Evolutionary conservation across 1,284 basidiomycete species (phyloP).

Genomic region (Stereum hirsutum): DNA sequence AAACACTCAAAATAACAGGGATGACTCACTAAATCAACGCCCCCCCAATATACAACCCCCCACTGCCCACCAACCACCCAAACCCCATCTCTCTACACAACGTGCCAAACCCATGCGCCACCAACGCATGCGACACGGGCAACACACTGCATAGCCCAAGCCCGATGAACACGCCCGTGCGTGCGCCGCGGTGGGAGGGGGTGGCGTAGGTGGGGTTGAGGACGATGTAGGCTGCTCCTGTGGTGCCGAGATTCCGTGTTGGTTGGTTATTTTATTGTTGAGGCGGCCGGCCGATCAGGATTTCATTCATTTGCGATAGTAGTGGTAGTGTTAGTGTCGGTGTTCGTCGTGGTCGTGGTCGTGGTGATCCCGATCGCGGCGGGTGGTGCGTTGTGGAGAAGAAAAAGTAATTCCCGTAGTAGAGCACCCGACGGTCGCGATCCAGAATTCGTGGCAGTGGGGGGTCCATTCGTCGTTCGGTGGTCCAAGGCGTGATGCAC

Average conservation of each 20-base stretch:
- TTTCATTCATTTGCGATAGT: too few relatives aligned
- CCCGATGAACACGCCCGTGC: conserved; percentile 75
- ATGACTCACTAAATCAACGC: conserved; percentile 74
- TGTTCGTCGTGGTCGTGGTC: neutral
- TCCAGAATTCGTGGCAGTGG: too few relatives aligned
- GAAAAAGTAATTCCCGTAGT: too few relatives aligned
- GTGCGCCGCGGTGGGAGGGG: conserved; percentile 66
- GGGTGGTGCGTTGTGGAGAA: neutral
- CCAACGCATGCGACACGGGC: conserved; percentile 62
- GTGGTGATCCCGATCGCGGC: neutral
- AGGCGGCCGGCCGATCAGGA: too few relatives aligned
- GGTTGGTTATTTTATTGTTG: too few relatives aligned
- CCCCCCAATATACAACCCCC: conserved; percentile 66
- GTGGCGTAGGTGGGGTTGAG: conserved; percentile 74
- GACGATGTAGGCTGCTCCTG: conserved; percentile 69
- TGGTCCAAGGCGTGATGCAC: too few relatives aligned
- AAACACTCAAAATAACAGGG: too few relatives aligned
- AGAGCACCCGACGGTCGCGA: too few relatives aligned
- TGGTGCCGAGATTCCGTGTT: neutral
- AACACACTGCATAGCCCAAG: conserved; percentile 70
- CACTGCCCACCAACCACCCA: conserved; percentile 58
- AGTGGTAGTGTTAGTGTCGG: too few relatives aligned
- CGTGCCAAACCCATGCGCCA: conserved; percentile 46
- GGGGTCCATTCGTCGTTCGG: too few relatives aligned
- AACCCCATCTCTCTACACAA: conserved; percentile 59